Base-by-base conservation (phyloP, 805 yeast species). In the Candida tallmaniae region DNA sequence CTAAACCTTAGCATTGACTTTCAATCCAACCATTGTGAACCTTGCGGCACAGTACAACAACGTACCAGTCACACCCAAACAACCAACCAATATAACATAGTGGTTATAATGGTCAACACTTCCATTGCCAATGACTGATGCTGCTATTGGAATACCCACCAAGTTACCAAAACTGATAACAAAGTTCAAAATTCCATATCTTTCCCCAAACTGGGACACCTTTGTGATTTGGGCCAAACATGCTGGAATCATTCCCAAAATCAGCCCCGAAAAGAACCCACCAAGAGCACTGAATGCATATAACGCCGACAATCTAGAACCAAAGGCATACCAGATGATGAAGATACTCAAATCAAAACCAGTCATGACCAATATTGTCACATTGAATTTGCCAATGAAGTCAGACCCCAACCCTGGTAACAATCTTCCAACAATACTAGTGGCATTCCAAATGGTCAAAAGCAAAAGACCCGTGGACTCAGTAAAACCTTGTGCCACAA, bases 211-310 rank as follows among this genome's bases (percentile, higher is more conserved):
- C 31, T 60, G 55, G 29, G 54, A 50, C 9, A 57, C 68, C 6
- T 55, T 54, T 4, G 80, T 72, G 20, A 83, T 74, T 31, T 74
- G 75, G 0, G 83, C 76, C 14, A 80, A 68, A 43, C 89, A 81
- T 3, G 62, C 50, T 2, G 70, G 68, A 13, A 64, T 45, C 46
- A 62, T 47, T 25, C 64, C 51, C 30, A 61, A 48, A 23, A 63
- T 58, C 27, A 60, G 52, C 4, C 64, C 62, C 44, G 51, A 52
- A 37, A 56, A 59, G 32, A 49, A 57, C 1, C 70, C 70, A 17
- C 58, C 64, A 18, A 60, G 27, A 4, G 51, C 57, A 1, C 66
- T 52, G 45, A 58, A 63, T 6, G 51, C 57, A 41, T 51, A 62
- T 9, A 63, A 43, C 1, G 53, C 60, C 10, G 35, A 41, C 11